Evolutionary conservation across 1,284 basidiomycete genomes (phyloP).

Genomic region (Microbotryum saponariae): DNA sequence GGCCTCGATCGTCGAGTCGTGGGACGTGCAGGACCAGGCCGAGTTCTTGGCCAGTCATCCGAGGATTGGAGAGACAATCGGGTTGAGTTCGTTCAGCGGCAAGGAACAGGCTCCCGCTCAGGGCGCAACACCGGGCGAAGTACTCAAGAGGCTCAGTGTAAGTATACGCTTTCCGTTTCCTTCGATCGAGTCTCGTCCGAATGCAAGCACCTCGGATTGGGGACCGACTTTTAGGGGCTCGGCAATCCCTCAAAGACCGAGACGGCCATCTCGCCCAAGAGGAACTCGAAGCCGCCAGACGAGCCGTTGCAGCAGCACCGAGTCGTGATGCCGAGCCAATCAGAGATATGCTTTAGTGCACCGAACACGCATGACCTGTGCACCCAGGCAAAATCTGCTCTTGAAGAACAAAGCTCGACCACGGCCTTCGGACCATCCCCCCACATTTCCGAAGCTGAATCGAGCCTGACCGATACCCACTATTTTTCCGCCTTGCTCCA

Average conservation of each 20-base stretch:
- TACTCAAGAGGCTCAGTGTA: slow-evolving; percentile 33
- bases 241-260: too few species aligned
- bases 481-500: not conserved
- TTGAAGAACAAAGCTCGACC: not conserved
- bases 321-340: too few species aligned
- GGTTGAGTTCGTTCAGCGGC: slow-evolving; percentile 62
- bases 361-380: too few species aligned
- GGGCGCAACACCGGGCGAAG: slow-evolving; percentile 29
- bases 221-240: too few species aligned
- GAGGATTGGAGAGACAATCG: slow-evolving; percentile 68
- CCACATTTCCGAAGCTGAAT: not conserved
- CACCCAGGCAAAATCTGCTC: not conserved
- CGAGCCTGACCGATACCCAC: not conserved
- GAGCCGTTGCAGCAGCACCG: too few species aligned
- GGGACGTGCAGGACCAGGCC: slow-evolving; percentile 55
- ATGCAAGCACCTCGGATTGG: too few species aligned
- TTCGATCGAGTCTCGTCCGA: too few species aligned
- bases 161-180: slow-evolving; percentile 1
- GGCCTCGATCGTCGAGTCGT: slow-evolving; percentile 50
- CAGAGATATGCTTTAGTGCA: too few species aligned
- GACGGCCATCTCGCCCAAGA: too few species aligned
- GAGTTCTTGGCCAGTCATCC: slow-evolving; percentile 75
- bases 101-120: slow-evolving; percentile 59
- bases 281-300: too few species aligned
- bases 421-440: not conserved